Conservation (phyloP, 2,329 filamentous ascomycete genomes). For the Clathrospora elynae region DNA sequence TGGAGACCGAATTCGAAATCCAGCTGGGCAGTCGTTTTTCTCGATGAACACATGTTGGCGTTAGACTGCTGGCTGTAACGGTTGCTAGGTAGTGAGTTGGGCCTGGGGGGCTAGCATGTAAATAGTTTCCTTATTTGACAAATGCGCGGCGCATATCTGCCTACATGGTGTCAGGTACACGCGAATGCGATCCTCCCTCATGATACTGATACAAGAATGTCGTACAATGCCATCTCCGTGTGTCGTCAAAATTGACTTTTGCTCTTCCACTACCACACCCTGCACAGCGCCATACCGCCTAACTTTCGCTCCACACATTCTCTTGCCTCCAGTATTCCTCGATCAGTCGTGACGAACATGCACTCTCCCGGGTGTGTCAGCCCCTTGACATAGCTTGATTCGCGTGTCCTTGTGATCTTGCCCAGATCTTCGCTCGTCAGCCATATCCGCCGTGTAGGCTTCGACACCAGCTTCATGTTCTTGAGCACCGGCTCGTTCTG, state of each 20-base stretch:
- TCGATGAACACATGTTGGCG: too few species aligned
- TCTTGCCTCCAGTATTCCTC: constrained; percentile 77
- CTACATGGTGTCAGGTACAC: not conserved
- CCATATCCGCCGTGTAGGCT: constrained; percentile 73
- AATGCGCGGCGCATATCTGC: constrained; percentile 5
- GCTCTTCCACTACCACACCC: constrained; percentile 55
- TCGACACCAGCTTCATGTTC: constrained; percentile 69
- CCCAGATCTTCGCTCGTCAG: constrained; percentile 67
- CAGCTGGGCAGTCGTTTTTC: too few species aligned
- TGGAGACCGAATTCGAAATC: too few species aligned
- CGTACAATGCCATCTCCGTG: constrained; percentile 10
- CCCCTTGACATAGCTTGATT: constrained; percentile 70
- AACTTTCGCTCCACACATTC: constrained; percentile 81
- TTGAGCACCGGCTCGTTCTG: constrained; percentile 78
- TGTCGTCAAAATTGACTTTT: not conserved
- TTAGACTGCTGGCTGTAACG: too few species aligned
- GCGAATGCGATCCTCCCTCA: constrained; percentile 4
- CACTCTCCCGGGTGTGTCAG: constrained; percentile 78
- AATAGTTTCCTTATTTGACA: constrained; percentile 12
- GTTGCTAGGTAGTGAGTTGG: too few species aligned
- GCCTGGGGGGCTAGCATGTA: too few species aligned
- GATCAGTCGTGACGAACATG: constrained; percentile 77
- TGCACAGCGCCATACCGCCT: constrained; percentile 79
- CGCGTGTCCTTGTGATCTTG: constrained; percentile 70
- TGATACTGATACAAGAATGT: constrained; percentile 10